These are phyloP conservation scores for Hirsutella thompsonii DNA, from an alignment of 2,329 filamentous ascomycete species.

Conservation along the genomic window DNA sequence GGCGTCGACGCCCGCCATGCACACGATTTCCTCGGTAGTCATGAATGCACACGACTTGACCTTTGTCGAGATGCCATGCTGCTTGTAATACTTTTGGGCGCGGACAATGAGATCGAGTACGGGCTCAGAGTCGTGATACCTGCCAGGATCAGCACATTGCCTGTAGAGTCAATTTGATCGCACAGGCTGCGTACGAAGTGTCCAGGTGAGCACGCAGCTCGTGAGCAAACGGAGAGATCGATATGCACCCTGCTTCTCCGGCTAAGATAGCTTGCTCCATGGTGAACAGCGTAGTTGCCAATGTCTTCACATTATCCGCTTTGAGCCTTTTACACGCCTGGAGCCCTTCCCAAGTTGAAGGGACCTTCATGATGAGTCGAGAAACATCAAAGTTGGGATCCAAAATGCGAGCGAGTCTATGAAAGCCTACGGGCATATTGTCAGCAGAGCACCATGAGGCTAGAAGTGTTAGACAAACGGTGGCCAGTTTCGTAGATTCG, in stretches of 20 bases:
- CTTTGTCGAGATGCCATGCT: not conserved
- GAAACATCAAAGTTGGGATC: conserved; percentile 1
- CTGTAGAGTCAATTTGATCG: not conserved
- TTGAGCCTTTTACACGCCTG: not conserved
- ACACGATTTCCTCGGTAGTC: not conserved
- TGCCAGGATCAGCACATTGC: not conserved
- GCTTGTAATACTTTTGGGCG: not conserved
- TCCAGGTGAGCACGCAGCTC: conserved; percentile 1
- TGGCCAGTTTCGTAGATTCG: not conserved
- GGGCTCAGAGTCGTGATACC: not conserved
- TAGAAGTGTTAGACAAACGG: not conserved
- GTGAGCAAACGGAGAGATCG: conserved; percentile 1
- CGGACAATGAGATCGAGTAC: not conserved
- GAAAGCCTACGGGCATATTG: not conserved
- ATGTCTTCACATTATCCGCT: not conserved
- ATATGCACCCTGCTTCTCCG: not conserved
- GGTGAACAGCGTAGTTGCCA: conserved; percentile 1
- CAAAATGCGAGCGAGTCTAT: not conserved
- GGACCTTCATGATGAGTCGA: conserved; percentile 1
- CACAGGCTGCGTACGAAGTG: not conserved
- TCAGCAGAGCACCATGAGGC: not conserved
- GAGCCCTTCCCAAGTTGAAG: not conserved
- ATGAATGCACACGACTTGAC: conserved; percentile 1
- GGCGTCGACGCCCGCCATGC: not conserved
- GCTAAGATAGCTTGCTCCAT: conserved; percentile 1